These are phyloP conservation scores for Ceratobasidium sp. DNA, from an alignment of 1,284 basidiomycete genomes.

Conservation along the genomic window DNA sequence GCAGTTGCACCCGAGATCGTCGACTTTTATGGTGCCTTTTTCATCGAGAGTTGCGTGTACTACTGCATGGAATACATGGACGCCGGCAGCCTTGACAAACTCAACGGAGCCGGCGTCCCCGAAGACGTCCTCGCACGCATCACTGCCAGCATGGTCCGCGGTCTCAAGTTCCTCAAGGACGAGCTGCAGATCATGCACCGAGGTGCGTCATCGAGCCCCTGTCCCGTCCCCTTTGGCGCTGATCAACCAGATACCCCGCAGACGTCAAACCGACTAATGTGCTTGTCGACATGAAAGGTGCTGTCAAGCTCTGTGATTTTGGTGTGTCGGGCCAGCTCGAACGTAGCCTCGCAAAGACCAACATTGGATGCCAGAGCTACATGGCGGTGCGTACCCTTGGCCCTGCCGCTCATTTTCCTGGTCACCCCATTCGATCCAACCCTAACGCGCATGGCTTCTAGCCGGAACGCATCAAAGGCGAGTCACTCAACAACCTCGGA, in stretches of 20 bases:
- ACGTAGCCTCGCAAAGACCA: conserved; percentile 95
- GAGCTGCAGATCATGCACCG: conserved; percentile 96
- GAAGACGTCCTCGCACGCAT: conserved; percentile 88
- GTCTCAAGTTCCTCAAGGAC: conserved; percentile 95
- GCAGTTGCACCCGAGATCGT: conserved; percentile 91
- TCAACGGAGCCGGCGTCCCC: conserved; percentile 74
- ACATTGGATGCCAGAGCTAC: conserved; percentile 98
- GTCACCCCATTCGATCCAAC: no score
- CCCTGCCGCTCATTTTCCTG: conserved; percentile 20
- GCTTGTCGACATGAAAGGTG: conserved; percentile 85
- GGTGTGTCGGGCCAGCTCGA: conserved; percentile 98
- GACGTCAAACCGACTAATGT: conserved; percentile 99
- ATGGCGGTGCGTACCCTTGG: conserved; percentile 80
- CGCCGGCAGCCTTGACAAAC: conserved; percentile 89
- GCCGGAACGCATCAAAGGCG: conserved; percentile 96
- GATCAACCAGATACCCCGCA: conserved; percentile 48
- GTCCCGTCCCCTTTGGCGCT: conserved; percentile 6
- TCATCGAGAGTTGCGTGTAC: conserved; percentile 97
- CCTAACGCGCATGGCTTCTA: conserved; percentile 51
- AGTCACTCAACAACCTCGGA: conserved; percentile 82
- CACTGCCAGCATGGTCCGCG: conserved; percentile 83
- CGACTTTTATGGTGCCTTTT: conserved; percentile 99
- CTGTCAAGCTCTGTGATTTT: conserved; percentile 97
- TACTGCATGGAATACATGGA: conserved; percentile 99
- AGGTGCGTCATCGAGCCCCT: conserved; percentile 59